phyloP scores from a whole-genome alignment of 1,139 yeast genomes.

The Yamadazyma taylorii region DNA sequence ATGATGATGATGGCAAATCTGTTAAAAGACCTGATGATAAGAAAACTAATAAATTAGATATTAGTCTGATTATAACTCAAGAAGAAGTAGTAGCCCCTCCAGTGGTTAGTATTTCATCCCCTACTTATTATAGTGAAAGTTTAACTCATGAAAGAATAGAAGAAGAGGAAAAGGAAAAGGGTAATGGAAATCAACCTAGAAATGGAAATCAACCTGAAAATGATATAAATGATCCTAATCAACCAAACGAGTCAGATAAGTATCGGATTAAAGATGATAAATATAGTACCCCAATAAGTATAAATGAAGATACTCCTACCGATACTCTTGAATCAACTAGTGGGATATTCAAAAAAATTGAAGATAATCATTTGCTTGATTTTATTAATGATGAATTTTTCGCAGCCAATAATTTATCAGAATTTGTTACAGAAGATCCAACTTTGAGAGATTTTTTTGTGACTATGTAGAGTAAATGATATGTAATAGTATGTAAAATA shows the following conservation, averaged over 20 bases:
- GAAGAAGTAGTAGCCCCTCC: constrained; percentile 8
- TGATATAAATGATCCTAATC: too few species aligned
- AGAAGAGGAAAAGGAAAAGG: neutral
- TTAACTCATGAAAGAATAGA: neutral
- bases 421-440: constrained; percentile 13
- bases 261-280: too few species aligned
- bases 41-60: constrained; percentile 2
- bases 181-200: too few species aligned
- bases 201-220: too few species aligned
- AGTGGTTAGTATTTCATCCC: constrained; percentile 12
- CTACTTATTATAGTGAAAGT: constrained; percentile 8
- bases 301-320: neutral
- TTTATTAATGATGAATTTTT: constrained; percentile 9
- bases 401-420: constrained; percentile 5
- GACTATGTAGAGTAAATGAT: constrained; percentile 3
- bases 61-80: constrained; percentile 5
- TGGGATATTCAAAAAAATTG: constrained; percentile 10
- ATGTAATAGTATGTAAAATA: neutral
- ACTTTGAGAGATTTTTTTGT: constrained; percentile 8
- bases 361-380: constrained; percentile 6
- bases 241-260: too few species aligned
- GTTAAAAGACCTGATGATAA: neutral
- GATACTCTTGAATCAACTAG: neutral
- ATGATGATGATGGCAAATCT: constrained; percentile 1
- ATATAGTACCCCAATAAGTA: neutral